Evolutionary conservation across 2,329 filamentous ascomycete genomes (phyloP).

Genomic region (Periconia sp.): DNA sequence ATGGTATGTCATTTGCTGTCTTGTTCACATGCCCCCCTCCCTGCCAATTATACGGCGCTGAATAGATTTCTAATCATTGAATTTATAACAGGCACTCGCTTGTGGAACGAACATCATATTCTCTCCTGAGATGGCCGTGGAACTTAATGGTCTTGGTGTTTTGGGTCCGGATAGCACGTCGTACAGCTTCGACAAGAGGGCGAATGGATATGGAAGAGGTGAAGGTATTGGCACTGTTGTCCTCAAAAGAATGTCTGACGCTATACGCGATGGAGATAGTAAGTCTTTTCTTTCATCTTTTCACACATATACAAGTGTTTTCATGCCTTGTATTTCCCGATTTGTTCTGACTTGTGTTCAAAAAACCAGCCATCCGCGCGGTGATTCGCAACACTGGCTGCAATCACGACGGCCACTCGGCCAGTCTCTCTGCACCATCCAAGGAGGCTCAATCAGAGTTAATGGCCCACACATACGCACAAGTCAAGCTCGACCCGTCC

Average conservation of each 20-base stretch:
- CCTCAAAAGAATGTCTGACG: conserved; percentile 18
- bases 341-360: no score
- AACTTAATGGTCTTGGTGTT: conserved; percentile 8
- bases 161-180: conserved; percentile 25
- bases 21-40: conserved; percentile 2
- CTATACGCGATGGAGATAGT: conserved; percentile 8
- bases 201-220: conserved; percentile 64
- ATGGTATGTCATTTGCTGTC: neutral
- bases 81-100: neutral
- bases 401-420: conserved; percentile 20
- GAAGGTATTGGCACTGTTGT: conserved; percentile 52
- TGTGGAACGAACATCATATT: neutral
- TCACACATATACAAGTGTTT: no score
- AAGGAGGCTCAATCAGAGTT: conserved; percentile 48
- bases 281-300: neutral
- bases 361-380: conserved; percentile 24
- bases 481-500: conserved; percentile 36
- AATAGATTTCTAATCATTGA: conserved; percentile 3
- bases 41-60: conserved; percentile 1
- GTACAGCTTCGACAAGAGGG: conserved; percentile 49
- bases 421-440: conserved; percentile 26
- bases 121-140: neutral
- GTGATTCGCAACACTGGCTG: conserved; percentile 29
- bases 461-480: conserved; percentile 35
- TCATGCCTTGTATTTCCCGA: no score